These are phyloP conservation scores for Lyophyllum shimeji DNA, from an alignment of 768 basidiomycete species.

Conservation along the genomic window DNA sequence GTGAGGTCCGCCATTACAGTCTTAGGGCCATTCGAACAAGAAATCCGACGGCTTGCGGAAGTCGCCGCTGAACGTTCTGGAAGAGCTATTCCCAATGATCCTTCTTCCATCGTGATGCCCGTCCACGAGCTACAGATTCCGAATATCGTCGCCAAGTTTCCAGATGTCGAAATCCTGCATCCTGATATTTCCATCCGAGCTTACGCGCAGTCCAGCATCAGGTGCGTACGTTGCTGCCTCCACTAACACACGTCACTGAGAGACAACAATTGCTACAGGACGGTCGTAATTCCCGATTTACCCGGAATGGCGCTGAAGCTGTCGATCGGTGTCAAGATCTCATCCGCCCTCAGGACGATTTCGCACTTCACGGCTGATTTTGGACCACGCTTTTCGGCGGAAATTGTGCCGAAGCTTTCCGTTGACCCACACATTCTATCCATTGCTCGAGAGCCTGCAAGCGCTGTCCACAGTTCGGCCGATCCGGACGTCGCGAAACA, in stretches of 20 bases:
- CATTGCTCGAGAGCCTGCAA: constrained; percentile 49
- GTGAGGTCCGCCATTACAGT: constrained; percentile 35
- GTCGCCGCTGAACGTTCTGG: constrained; percentile 32
- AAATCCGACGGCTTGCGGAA: constrained; percentile 30
- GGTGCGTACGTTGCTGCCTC: constrained; percentile 29
- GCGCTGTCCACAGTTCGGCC: constrained; percentile 41
- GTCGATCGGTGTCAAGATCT: constrained; percentile 55
- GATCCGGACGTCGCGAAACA: constrained; percentile 52
- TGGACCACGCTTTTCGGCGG: constrained; percentile 53
- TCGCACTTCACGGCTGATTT: constrained; percentile 59
- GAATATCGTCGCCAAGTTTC: constrained; percentile 43
- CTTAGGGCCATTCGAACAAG: constrained; percentile 42
- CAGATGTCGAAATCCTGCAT: constrained; percentile 39
- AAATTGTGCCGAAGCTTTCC: constrained; percentile 48
- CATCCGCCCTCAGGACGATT: constrained; percentile 56
- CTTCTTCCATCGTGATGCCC: constrained; percentile 40
- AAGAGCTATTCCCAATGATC: constrained; percentile 22
- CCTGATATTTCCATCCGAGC: constrained; percentile 41
- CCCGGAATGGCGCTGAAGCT: constrained; percentile 48
- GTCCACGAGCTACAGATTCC: constrained; percentile 54
- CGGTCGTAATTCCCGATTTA: constrained; percentile 45
- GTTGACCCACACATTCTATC: constrained; percentile 40
- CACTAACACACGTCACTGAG: background rate
- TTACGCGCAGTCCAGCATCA: constrained; percentile 52
- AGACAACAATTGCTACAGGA: constrained; percentile 28